Percentiles rank a stretch among this genome's conserved stretches.
These are phyloP conservation scores for Lipomyces yamanashiensis DNA, from an alignment of 805 yeast species.

Conservation along the genomic window DNA sequence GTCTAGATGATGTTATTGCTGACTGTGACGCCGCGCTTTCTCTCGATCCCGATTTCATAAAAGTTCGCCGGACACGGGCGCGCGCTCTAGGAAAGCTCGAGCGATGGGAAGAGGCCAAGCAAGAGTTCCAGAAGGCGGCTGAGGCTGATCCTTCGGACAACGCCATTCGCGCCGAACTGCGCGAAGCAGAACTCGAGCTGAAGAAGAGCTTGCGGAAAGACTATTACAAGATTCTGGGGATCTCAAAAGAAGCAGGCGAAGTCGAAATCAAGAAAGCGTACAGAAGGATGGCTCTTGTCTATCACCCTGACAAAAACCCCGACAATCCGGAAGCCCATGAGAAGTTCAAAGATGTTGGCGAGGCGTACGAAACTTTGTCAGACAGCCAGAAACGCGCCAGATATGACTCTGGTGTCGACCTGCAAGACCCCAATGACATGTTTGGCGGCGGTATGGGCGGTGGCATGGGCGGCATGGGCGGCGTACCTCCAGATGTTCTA, in stretches of 20 bases:
- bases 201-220: slow-evolving; percentile 51
- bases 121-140: slow-evolving; percentile 46
- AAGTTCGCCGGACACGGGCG: slow-evolving; percentile 55
- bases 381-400: slow-evolving; percentile 87
- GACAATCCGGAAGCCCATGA: slow-evolving; percentile 90
- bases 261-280: slow-evolving; percentile 76
- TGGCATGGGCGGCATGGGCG: slow-evolving; percentile 51
- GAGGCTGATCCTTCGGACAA: slow-evolving; percentile 48
- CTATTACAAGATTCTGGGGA: slow-evolving; percentile 67
- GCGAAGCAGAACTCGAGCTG: slow-evolving; percentile 50
- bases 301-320: slow-evolving; percentile 83
- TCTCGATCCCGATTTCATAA: slow-evolving; percentile 69
- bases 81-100: slow-evolving; percentile 49
- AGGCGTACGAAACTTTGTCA: slow-evolving; percentile 83
- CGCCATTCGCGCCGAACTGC: slow-evolving; percentile 46
- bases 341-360: slow-evolving; percentile 88
- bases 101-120: slow-evolving; percentile 48
- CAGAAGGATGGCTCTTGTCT: slow-evolving; percentile 69
- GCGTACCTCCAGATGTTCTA: slow-evolving; percentile 44
- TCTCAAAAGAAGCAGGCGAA: slow-evolving; percentile 56
- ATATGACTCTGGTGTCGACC: slow-evolving; percentile 86
- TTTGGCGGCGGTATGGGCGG: slow-evolving; percentile 55
- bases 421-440: slow-evolving; percentile 60
- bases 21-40: slow-evolving; percentile 76
- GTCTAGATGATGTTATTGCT: slow-evolving; percentile 73